These are phyloP conservation scores for Carex arenaria DNA, from an alignment of 202 grass and related monocot species.

Conservation along the genomic window DNA sequence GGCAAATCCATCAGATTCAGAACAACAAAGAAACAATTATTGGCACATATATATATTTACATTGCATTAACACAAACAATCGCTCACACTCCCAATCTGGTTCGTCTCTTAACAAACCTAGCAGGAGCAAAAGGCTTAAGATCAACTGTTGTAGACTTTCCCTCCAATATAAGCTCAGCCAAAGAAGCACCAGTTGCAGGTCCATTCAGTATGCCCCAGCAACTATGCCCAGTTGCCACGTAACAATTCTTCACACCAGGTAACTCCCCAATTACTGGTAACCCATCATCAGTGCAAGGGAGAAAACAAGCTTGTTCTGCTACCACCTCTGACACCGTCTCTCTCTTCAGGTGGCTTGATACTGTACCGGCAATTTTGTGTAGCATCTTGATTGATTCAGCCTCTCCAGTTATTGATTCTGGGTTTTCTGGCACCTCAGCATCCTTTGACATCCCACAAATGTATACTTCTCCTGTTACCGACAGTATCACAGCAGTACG, in stretches of 20 bases:
- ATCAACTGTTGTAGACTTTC: conserved; percentile 41
- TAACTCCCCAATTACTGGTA: conserved; percentile 81
- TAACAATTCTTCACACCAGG: conserved; percentile 64
- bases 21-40: conserved; percentile 1
- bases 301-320: conserved; percentile 82
- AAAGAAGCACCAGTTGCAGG: conserved; percentile 66
- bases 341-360: conserved; percentile 61
- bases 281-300: conserved; percentile 61
- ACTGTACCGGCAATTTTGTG: conserved; percentile 67
- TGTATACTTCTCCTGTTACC: conserved; percentile 74
- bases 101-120: conserved; percentile 45
- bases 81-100: conserved; percentile 22
- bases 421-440: conserved; percentile 58
- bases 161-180: conserved; percentile 77
- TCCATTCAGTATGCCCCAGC: conserved; percentile 89
- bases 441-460: conserved; percentile 71
- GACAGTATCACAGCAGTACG: not conserved
- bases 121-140: conserved; percentile 55
- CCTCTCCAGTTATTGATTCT: conserved; percentile 47
- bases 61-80: not conserved
- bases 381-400: conserved; percentile 69
- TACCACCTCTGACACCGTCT: conserved; percentile 48
- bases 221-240: conserved; percentile 77
- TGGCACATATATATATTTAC: not conserved
- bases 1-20: not conserved